These are phyloP conservation scores for Bipolaris oryzae DNA, from an alignment of 2,329 filamentous ascomycete species.

Conservation along the genomic window DNA sequence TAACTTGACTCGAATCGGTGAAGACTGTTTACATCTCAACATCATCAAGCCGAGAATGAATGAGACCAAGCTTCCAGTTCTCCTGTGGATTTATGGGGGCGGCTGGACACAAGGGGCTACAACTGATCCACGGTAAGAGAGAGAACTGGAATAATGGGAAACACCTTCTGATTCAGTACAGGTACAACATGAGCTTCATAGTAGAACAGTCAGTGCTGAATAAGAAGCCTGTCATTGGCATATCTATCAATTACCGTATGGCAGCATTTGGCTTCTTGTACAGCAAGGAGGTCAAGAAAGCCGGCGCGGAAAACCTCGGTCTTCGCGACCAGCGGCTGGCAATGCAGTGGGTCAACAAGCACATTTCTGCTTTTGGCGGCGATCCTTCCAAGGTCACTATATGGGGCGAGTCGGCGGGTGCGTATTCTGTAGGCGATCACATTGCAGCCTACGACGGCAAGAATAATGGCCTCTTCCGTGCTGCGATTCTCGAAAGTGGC, in stretches of 20 bases:
- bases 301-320: slow-evolving; percentile 55
- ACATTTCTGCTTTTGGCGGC: slow-evolving; percentile 61
- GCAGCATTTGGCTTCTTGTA: slow-evolving; percentile 59
- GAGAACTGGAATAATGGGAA: too few species aligned
- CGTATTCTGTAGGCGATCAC: slow-evolving; percentile 58
- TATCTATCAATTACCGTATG: slow-evolving; percentile 56
- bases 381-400: slow-evolving; percentile 65
- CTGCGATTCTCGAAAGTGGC: slow-evolving; percentile 50
- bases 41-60: slow-evolving; percentile 34
- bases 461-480: slow-evolving; percentile 50
- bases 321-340: slow-evolving; percentile 66
- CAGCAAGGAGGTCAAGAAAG: slow-evolving; percentile 47
- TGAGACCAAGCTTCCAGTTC: slow-evolving; percentile 28
- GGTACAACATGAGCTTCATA: slow-evolving; percentile 42
- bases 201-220: slow-evolving; percentile 40
- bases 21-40: slow-evolving; percentile 56
- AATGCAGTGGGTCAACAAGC: slow-evolving; percentile 65
- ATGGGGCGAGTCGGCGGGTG: slow-evolving; percentile 66
- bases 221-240: slow-evolving; percentile 39
- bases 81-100: slow-evolving; percentile 46
- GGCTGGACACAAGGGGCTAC: slow-evolving; percentile 43
- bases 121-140: slow-evolving; percentile 36
- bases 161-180: background rate
- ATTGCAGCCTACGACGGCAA: slow-evolving; percentile 49
- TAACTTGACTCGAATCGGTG: slow-evolving; percentile 34